Base-by-base conservation (phyloP, 345 rosid species). In the Populus deltoides region DNA sequence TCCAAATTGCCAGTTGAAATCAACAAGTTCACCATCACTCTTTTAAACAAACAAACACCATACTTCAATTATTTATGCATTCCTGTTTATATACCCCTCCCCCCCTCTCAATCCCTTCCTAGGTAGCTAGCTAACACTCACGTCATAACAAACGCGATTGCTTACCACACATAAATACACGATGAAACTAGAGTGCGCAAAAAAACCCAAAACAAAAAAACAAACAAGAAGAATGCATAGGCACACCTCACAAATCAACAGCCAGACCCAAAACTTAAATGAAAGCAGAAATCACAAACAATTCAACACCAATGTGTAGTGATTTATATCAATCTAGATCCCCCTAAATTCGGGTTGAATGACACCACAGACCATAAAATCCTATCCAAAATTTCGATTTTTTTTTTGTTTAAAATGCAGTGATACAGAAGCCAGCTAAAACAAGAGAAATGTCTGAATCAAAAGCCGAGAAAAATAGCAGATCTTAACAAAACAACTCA, bases 401-500 rank as follows among this genome's bases (percentile, higher is more conserved):
- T 39, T 39, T 33, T 33, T 33, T 33, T 33, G 5, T 3, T 33
- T 33, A 0, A 33, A 43, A 53, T 2, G 22, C 55, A 55, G 25
- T 55, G 25, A 55, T 55, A 55, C 25, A 8, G 25, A 55, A 55
- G 5, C 61, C 24, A 20, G 12, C 61, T 7, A 20, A 55, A 53
- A 55, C 11, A 55, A 55, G 61, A 3, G 68, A 55, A 35, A 31
- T 53, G 62, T 36, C 31, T 9, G 45, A 33, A 55, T 29, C 17
- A 39, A 62, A 61, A 43, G 47, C 10, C 16, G 22, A 24, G 45
- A 15, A 75, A 20, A 75, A 75, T 63, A 10, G 25, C 61, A 66
- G 65, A 75, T 75, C 65, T 55, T 75, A 49, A 55, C 43, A 67
- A 49, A 47, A 66, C 24, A 20, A 22, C 25, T 55, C 61, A 53